Base-by-base conservation (phyloP, 768 basidiomycete genomes). In the Phylloporus scabripes region DNA sequence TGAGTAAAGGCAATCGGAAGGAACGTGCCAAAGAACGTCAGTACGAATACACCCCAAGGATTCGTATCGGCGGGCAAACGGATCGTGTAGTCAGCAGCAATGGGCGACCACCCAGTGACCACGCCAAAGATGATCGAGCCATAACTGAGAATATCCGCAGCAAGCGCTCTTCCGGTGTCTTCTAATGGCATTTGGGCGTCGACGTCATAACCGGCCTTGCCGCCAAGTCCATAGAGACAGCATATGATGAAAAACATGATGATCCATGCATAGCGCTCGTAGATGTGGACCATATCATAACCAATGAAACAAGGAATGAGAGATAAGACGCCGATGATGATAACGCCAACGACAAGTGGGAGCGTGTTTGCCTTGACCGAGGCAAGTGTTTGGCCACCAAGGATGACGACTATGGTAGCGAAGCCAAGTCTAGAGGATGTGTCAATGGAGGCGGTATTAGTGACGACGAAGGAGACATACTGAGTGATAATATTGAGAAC, bases 181-280 rank as follows among this genome's bases (percentile, higher is more conserved):
- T 79, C 75, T 0, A 63, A 33, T 0, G 69, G 45, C 29, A 71
- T 72, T 53, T 78, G 75, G 0, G 72, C 71, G 33, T 63, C 63
- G 9, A 73, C 58, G 37, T 79, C 66, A 54, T 72, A 80, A 14
- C 77, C 75, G 0, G 72, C 73, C 18, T 71, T 64, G 32, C 67
- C 67, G 2, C 75, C 79, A 4, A 81, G 65, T 10, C 77, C 79
- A 55, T 72, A 76, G 33, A 80, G 70, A 58, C 74, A 74, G 42
- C 74, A 68, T 70, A 78, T 74, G n/a, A n/a, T n/a, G 56, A 76
- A 60, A 38, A 71, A 60, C 14, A 65, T 65, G 21, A 72, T 56
- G 5, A 77, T 72, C 80, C 80, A 82, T 4, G 78, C 76, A 50
- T 78, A 82, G 12, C 78, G 72, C 51, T 80, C 79, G 56, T 74